Conservation (phyloP, 2,329 filamentous ascomycete genomes). For the Incumbomyces lentus region DNA sequence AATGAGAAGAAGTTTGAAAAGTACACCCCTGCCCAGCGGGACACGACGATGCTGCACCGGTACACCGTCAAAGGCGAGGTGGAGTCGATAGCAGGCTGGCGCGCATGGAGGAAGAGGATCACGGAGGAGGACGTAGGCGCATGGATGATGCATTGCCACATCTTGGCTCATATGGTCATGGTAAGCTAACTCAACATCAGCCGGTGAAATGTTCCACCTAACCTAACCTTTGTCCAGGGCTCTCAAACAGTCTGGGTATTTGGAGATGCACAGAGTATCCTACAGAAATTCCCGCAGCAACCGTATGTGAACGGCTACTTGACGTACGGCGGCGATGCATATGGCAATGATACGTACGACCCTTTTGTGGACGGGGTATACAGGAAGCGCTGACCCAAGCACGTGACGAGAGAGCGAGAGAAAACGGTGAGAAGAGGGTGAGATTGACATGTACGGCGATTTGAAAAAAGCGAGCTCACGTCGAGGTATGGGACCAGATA, state of each 20-base stretch:
- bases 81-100: slow-evolving; percentile 44
- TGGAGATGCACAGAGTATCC: slow-evolving; percentile 34
- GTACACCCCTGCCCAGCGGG: slow-evolving; percentile 33
- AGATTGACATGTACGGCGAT: no score
- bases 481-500: no score
- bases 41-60: slow-evolving; percentile 46
- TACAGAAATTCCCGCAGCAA: slow-evolving; percentile 21
- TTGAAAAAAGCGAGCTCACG: no score
- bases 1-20: slow-evolving; percentile 32
- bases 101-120: slow-evolving; percentile 50
- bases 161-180: slow-evolving; percentile 39
- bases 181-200: slow-evolving; percentile 22
- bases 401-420: no score
- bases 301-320: slow-evolving; percentile 35
- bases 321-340: slow-evolving; percentile 34
- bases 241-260: slow-evolving; percentile 33
- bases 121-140: slow-evolving; percentile 35
- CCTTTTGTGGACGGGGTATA: slow-evolving; percentile 12
- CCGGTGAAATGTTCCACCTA: no score
- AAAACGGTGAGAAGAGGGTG: no score
- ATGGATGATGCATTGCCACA: slow-evolving; percentile 44
- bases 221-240: slow-evolving; percentile 12
- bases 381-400: neutral
- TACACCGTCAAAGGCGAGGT: slow-evolving; percentile 37
- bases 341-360: slow-evolving; percentile 26